Evolutionary conservation across 345 rosid genomes (phyloP), one percentile per base, ranked within the genome.

Genomic region (Eucalyptus viminalis): DNA sequence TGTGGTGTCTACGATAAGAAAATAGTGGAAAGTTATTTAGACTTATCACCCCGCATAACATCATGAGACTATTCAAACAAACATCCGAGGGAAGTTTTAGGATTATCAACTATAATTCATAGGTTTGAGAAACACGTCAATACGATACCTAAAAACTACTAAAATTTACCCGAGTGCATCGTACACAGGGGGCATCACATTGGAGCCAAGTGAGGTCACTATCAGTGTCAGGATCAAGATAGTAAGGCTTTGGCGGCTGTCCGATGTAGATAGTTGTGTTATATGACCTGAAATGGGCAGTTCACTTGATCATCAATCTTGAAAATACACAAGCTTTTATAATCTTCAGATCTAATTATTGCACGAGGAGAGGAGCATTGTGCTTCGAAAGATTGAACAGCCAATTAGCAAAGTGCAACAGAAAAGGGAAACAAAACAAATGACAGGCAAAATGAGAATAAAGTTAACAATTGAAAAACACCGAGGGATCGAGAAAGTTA

Each of bases 121-220:
- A 14, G 54, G 19, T 80, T 49, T 44, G 29, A 51, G 6, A 5
- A 58, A 11, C 16, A 40, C 0, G 17, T 86, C 19, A 8, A 25
- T 53, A 19, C 45, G 0, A 54, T 3, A 17, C 17, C 87, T 37
- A 8, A 22, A 65, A 37, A 76, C 1, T 21, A 21, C 8, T 45
- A 17, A 15, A 58, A 8, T 17, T 87, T 89, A 92, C 98, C 99
- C 92, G 95, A 50, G 92, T 67, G 91, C 98, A 96, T 7, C 81
- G 95, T 88, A 89, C 95, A 88, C 98, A 94, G 51, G 99, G 99
- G 54, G 96, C 98, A 91, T 96, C 95, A 58, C 99, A 97, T 88
- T 97, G 99, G 91, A 97, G 98, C 99, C 98, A 97, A 65, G 99
- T 97, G 90, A 97, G 97, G 91, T 97, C 99, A 90, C 98, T 97